These are phyloP conservation scores for Verticillium isaacii DNA, from an alignment of 2,329 filamentous ascomycete species.

Conservation along the genomic window DNA sequence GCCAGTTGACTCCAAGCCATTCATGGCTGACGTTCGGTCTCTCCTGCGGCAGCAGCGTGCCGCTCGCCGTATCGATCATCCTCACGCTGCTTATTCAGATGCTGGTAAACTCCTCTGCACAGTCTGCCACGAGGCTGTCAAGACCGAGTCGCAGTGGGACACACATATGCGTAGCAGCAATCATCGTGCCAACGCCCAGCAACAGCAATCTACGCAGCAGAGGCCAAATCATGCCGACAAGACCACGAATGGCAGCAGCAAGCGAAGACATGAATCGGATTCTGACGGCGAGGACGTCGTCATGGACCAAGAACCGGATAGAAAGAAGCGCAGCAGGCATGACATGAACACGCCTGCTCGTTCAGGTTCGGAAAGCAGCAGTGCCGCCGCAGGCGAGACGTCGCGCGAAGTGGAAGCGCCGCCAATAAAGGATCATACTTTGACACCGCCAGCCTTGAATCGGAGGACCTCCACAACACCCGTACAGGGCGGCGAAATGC, in stretches of 20 bases:
- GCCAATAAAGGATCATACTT: slow-evolving; percentile 18
- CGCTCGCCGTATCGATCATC: slow-evolving; percentile 67
- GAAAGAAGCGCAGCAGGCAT: slow-evolving; percentile 42
- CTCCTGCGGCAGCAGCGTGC: slow-evolving; percentile 75
- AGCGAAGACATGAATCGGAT: slow-evolving; percentile 21
- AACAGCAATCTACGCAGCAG: neutral
- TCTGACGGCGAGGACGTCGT: slow-evolving; percentile 26
- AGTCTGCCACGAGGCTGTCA: slow-evolving; percentile 60
- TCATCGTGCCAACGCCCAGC: neutral
- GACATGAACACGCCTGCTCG: slow-evolving; percentile 20
- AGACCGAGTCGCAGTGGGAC: slow-evolving; percentile 64
- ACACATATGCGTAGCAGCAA: slow-evolving; percentile 46
- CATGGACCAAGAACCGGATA: slow-evolving; percentile 26
- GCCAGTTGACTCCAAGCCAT: neutral
- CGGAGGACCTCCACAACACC: slow-evolving; percentile 49
- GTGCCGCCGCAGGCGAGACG: slow-evolving; percentile 4
- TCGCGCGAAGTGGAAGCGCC: slow-evolving; percentile 12
- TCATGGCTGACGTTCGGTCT: slow-evolving; percentile 75
- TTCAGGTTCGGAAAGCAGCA: slow-evolving; percentile 10
- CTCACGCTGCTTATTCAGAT: slow-evolving; percentile 63
- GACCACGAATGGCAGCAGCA: slow-evolving; percentile 12
- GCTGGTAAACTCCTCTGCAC: slow-evolving; percentile 64
- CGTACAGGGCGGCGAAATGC: slow-evolving; percentile 52
- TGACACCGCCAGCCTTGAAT: slow-evolving; percentile 36
- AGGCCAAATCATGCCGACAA: neutral